Percentiles rank a stretch among this genome's conserved stretches.
These are phyloP conservation scores for Fonsecaea erecta DNA, from an alignment of 2,329 filamentous ascomycete species.

Conservation along the genomic window DNA sequence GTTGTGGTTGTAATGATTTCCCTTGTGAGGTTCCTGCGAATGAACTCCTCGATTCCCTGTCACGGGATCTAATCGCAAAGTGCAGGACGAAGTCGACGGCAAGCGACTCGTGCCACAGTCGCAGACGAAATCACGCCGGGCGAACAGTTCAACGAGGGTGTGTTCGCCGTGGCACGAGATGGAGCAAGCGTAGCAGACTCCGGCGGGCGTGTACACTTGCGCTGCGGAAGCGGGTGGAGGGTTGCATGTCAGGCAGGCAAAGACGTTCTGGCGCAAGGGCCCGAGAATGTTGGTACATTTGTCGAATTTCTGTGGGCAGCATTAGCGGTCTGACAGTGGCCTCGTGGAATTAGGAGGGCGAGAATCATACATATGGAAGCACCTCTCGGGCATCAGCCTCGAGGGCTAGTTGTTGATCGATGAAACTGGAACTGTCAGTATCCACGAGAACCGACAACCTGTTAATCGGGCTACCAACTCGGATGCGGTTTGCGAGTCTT, in stretches of 20 bases:
- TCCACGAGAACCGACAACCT: not conserved
- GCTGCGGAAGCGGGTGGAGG: conserved; percentile 69
- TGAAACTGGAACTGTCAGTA: conserved; percentile 58
- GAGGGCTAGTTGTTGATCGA: conserved; percentile 84
- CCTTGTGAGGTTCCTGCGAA: conserved; percentile 71
- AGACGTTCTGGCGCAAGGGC: conserved; percentile 82
- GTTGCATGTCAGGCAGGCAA: conserved; percentile 92
- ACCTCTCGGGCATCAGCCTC: conserved; percentile 95
- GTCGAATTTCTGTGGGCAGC: conserved; percentile 77
- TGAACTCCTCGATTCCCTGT: conserved; percentile 81
- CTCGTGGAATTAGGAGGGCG: not conserved
- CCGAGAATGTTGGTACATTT: conserved; percentile 90
- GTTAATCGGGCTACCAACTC: conserved; percentile 56
- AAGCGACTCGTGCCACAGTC: conserved; percentile 91
- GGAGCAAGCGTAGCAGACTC: conserved; percentile 94
- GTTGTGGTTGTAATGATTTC: conserved; percentile 94
- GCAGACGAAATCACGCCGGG: conserved; percentile 92
- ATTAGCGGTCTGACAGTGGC: conserved; percentile 29
- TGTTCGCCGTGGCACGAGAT: conserved; percentile 97
- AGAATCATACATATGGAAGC: conserved; percentile 76
- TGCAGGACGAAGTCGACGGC: conserved; percentile 71
- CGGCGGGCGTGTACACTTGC: conserved; percentile 72
- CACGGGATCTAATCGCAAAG: conserved; percentile 70
- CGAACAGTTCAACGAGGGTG: conserved; percentile 91
- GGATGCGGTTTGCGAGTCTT: conserved; percentile 72